phyloP scores from a whole-genome alignment of 2,329 filamentous ascomycete species.

The Chaetomiaceae sp. region DNA sequence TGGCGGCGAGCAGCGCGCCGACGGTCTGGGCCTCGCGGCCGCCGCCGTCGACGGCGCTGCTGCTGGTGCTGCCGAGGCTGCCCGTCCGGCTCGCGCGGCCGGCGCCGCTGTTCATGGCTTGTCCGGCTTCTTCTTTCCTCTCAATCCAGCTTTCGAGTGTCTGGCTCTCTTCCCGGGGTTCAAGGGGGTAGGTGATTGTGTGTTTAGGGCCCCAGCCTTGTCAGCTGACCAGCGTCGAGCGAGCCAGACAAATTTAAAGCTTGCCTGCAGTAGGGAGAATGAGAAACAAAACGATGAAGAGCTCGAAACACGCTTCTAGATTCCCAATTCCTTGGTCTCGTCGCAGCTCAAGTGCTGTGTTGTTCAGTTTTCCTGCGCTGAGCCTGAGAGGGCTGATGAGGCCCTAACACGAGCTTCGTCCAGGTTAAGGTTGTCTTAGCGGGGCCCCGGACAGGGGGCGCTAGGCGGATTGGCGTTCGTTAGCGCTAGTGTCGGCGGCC shows the following conservation, averaged over 20 bases:
- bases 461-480: neutral
- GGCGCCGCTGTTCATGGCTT: conserved; percentile 15
- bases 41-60: conserved; percentile 2
- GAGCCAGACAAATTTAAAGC: too few species aligned
- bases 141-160: too few species aligned
- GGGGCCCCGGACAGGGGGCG: conserved; percentile 9
- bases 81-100: conserved; percentile 14
- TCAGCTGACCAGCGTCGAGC: too few species aligned
- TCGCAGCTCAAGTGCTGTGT: neutral
- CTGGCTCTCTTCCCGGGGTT: neutral
- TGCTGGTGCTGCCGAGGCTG: conserved; percentile 6
- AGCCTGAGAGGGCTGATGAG: conserved; percentile 2
- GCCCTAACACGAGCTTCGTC: conserved; percentile 2
- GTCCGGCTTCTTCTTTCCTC: neutral
- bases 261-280: too few species aligned
- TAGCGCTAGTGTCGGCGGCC: conserved; percentile 12
- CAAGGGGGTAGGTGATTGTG: too few species aligned
- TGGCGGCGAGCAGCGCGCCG: conserved; percentile 51
- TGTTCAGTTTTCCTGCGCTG: conserved; percentile 1
- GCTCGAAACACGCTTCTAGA: too few species aligned
- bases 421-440: conserved; percentile 14
- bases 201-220: too few species aligned
- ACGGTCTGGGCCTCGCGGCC: conserved; percentile 37
- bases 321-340: too few species aligned
- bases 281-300: too few species aligned